Evolutionary conservation across 2,329 filamentous ascomycete species (phyloP), one percentile per base, ranked within the genome.

Genomic region (Colletotrichum coccodes): DNA sequence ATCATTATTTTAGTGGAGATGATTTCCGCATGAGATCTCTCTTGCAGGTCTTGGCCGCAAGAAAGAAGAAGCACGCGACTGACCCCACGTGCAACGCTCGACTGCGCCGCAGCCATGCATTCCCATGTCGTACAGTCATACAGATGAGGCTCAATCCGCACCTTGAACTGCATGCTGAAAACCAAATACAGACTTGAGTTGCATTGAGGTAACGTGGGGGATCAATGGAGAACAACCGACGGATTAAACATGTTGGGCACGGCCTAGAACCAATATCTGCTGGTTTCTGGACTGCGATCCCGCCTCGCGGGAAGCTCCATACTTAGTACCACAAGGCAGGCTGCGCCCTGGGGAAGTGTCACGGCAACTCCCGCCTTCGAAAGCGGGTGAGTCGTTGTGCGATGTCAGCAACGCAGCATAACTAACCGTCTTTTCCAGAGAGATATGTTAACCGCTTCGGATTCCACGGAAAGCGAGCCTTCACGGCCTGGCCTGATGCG

Each of bases 401-500:
- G 34, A 57, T 32, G 26, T 30, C 11, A 8, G 11, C 32, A 16
- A 11, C 32, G 32, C 12, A 36, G n/a, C 12, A 26, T 11, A 1
- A 21, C 34, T 18, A 26, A 36, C 5, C 12, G 11, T 36, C 21
- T 26, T 26, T 6, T 47, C n/a, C 9, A 26, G 3, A 6, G 32
- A 54, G 12, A 4, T 8, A 36, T 9, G 11, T 28, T 36, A 34
- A 54, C 47, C 36, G 52, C 42, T 44, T 46, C 34, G 54, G 30
- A 11, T 11, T 18, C n/a, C 28, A 28, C n/a, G 11, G 18, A 28
- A 32, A 40, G 26, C 32, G 11, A 32, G 23, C 18, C 28, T 34
- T 66, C 38, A 21, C 38, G 26, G 21, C 34, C 34, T 66, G 47
- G 14, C 63, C 40, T 23, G n/a, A 50, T 61, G 57, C 57, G 49